Evolutionary conservation across 2,329 filamentous ascomycete genomes (phyloP).

Genomic region (Coniella lustricola): DNA sequence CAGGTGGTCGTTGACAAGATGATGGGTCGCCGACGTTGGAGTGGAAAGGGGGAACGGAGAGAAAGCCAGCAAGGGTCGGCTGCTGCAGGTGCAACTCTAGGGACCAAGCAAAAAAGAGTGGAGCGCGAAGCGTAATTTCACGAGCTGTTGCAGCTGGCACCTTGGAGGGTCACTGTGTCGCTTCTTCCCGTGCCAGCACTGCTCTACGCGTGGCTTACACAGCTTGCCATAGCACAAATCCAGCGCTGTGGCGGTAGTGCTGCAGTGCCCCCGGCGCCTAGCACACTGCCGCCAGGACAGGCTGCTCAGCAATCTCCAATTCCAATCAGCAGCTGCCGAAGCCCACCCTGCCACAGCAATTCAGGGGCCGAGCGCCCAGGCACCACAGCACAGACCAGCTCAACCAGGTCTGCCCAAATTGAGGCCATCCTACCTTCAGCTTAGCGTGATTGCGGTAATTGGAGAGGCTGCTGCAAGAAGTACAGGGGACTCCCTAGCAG

Average conservation of each 20-base stretch:
- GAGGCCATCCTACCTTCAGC: not conserved
- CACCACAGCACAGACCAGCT: constrained; percentile 4
- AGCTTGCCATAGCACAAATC: not conserved
- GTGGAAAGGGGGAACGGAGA: constrained; percentile 16
- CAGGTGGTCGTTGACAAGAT: constrained; percentile 5
- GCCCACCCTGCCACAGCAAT: not conserved
- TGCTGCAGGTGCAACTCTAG: constrained; percentile 4
- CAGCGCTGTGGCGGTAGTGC: not conserved
- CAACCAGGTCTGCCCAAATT: not conserved
- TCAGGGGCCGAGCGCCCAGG: constrained; percentile 2
- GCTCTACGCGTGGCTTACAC: not conserved
- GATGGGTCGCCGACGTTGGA: constrained; percentile 9
- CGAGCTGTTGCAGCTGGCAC: constrained; percentile 5
- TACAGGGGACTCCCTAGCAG: not conserved
- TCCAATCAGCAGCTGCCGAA: not conserved
- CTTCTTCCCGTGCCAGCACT: constrained; percentile 8
- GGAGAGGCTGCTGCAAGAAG: not conserved
- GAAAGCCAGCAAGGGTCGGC: constrained; percentile 14
- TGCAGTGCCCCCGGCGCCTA: not conserved
- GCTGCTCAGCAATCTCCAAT: not conserved
- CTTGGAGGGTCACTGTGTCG: not conserved
- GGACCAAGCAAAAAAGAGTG: constrained; percentile 5
- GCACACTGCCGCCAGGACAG: no score
- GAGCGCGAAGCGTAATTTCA: constrained; percentile 16
- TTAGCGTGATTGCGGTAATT: constrained; percentile 2